These are phyloP conservation scores for Diaporthe longicolla DNA, from an alignment of 2,329 filamentous ascomycete species.

Conservation along the genomic window DNA sequence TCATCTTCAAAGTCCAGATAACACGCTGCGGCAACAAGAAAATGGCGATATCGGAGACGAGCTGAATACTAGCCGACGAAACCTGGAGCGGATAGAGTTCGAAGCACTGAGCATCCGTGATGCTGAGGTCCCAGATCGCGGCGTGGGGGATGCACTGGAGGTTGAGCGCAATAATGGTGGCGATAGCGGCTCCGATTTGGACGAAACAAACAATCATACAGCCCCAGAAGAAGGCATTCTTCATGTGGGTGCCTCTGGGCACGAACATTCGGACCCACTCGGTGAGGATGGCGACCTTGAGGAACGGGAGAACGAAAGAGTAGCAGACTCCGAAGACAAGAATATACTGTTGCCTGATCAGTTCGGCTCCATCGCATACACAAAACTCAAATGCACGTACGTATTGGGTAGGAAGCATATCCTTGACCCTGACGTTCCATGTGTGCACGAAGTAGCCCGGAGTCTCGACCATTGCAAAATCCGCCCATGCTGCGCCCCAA, in stretches of 20 bases:
- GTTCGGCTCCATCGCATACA: not conserved
- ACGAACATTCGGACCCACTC: constrained; percentile 59
- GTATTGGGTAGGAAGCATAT: constrained; percentile 47
- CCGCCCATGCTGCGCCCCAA: constrained; percentile 36
- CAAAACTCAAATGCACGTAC: constrained; percentile 44
- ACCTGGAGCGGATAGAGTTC: constrained; percentile 49
- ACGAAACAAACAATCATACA: constrained; percentile 50
- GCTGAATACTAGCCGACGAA: constrained; percentile 51
- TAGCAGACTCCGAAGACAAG: constrained; percentile 55
- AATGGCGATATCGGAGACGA: constrained; percentile 52
- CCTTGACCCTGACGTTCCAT: constrained; percentile 50
- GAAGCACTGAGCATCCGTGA: constrained; percentile 51
- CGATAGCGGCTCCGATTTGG: constrained; percentile 50
- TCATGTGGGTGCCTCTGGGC: constrained; percentile 45
- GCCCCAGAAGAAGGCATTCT: constrained; percentile 54
- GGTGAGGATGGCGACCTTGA: constrained; percentile 58
- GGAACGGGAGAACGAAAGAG: constrained; percentile 53
- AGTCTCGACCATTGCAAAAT: constrained; percentile 45
- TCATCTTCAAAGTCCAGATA: constrained; percentile 53
- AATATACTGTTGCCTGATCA: constrained; percentile 46
- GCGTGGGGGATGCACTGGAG: constrained; percentile 52
- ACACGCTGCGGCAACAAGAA: constrained; percentile 53
- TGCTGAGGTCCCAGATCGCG: constrained; percentile 51
- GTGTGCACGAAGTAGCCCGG: constrained; percentile 56
- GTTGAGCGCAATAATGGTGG: constrained; percentile 52